Base-by-base conservation (phyloP, 352 stramenopile species). In the Phytophthora multivora region DNA sequence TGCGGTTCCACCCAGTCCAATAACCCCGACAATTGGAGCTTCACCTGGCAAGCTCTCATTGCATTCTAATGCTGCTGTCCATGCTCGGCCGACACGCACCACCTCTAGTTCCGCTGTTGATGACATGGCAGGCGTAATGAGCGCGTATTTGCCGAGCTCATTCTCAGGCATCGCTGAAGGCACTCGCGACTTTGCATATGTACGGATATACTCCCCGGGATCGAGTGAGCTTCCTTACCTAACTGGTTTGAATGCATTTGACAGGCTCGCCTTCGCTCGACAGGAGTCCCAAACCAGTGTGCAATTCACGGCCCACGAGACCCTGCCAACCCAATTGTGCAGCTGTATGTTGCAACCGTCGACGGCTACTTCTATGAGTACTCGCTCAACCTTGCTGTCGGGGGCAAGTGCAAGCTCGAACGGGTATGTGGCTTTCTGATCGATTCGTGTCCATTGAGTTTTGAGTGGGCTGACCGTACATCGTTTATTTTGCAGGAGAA, bases 301-400 rank as follows among this genome's bases (percentile, higher is more conserved):
- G 87, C 85, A 13, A 71, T 96, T n/a, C 86, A 92, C 48, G 87
- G 87, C 1, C 87, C 87, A 5, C 79, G 72, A 40, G 79, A 91
- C 39, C 36, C 47, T 1, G 71, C 61, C 2, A 80, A 80, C 30
- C 73, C 83, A 10, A 55, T 83, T 28, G 77, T 88, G 9, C 81
- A 91, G 62, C 66, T 96, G 6, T 91, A 93, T 42, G 86, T 96
- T 10, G 83, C 82, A 42, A 96, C 87, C 1, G 74, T 68, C 0
- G 86, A 94, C 16, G 87, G 85, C 6, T 93, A 88, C 54, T 96
- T 96, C 63, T 96, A 94, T 63, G 85, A 96, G 45, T 96, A 96
- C 51, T 91, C 86, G 3, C 77, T 96, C 4, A 87, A 93, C 51
- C 53, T 93, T 26, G 59, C 58, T 36, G 50, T 80, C 2, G 87